phyloP scores from a whole-genome alignment of 2,329 filamentous ascomycete species.

The Alternaria gansuensis region DNA sequence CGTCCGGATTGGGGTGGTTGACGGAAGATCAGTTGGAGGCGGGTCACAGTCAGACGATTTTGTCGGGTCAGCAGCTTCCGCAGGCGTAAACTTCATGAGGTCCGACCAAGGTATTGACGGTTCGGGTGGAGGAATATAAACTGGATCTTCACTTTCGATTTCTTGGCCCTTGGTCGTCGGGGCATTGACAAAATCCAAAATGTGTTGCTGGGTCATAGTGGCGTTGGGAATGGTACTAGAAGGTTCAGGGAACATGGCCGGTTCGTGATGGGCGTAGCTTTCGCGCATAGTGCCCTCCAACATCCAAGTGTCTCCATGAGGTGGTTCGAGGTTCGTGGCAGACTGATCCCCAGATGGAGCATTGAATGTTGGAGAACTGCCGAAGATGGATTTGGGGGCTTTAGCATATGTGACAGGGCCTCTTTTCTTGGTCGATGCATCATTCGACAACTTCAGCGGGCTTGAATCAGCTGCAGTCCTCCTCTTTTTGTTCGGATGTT shows the following conservation, averaged over 20 bases:
- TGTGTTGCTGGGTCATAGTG: constrained; percentile 53
- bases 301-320: constrained; percentile 24
- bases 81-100: constrained; percentile 39
- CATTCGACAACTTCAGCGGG: constrained; percentile 3
- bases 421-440: constrained; percentile 13
- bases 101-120: constrained; percentile 52
- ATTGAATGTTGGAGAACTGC: constrained; percentile 9
- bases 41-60: constrained; percentile 20
- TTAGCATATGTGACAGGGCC: constrained; percentile 23
- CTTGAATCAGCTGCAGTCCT: constrained; percentile 27
- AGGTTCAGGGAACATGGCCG: constrained; percentile 53
- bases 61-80: constrained; percentile 21
- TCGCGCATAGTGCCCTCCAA: constrained; percentile 48
- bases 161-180: constrained; percentile 40
- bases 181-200: constrained; percentile 49
- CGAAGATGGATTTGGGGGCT: constrained; percentile 15
- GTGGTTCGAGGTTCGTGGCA: not conserved
- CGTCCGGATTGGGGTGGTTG: not conserved
- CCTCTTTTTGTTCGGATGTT: constrained; percentile 37
- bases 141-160: constrained; percentile 20
- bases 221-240: constrained; percentile 57
- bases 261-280: constrained; percentile 53
- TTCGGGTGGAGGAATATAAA: constrained; percentile 35
- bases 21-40: constrained; percentile 3
- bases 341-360: constrained; percentile 2